Conservation (phyloP, 352 stramenopile genomes). For the Pythium brassicae region DNA sequence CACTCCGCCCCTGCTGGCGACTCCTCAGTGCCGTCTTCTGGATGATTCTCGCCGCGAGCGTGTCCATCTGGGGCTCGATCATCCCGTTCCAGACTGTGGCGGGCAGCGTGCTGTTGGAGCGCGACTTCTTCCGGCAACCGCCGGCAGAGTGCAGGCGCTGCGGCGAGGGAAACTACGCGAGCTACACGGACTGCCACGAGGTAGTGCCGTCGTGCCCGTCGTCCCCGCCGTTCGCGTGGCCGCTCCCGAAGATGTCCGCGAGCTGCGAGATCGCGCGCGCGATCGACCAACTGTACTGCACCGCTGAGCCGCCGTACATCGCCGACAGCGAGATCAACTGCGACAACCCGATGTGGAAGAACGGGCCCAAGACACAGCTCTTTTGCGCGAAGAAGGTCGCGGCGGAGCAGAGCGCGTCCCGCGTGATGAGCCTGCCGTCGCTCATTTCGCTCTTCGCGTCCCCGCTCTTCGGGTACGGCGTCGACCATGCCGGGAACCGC, state of each 20-base stretch:
- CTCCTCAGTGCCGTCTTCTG: slow-evolving; percentile 45
- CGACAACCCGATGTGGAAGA: slow-evolving; percentile 33
- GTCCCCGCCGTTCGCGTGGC: slow-evolving; percentile 36
- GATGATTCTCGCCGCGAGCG: slow-evolving; percentile 59
- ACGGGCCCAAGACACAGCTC: slow-evolving; percentile 20
- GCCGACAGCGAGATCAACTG: slow-evolving; percentile 43
- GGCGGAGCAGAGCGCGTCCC: slow-evolving; percentile 34
- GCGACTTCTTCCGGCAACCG: slow-evolving; percentile 45
- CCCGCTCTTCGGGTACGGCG: slow-evolving; percentile 69
- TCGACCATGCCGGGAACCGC: slow-evolving; percentile 61
- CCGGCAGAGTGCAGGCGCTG: slow-evolving; percentile 28
- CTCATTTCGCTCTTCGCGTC: slow-evolving; percentile 66
- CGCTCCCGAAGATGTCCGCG: slow-evolving; percentile 28
- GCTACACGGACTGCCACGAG: slow-evolving; percentile 39
- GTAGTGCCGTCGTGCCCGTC: slow-evolving; percentile 27
- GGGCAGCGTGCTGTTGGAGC: slow-evolving; percentile 67
- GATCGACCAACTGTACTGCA: slow-evolving; percentile 34
- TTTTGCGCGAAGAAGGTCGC: slow-evolving; percentile 39
- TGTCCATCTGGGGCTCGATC: slow-evolving; percentile 78
- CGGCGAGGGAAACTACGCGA: slow-evolving; percentile 32
- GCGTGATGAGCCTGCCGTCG: slow-evolving; percentile 78
- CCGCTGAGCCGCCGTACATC: slow-evolving; percentile 28
- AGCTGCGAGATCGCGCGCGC: slow-evolving; percentile 27
- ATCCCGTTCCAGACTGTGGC: slow-evolving; percentile 86
- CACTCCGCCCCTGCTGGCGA: background rate